A percentile compares a stretch with the other conserved stretches of the same genome.
Conservation (phyloP, 75 land plant species). For the Chamaecyparis obtusa region DNA sequence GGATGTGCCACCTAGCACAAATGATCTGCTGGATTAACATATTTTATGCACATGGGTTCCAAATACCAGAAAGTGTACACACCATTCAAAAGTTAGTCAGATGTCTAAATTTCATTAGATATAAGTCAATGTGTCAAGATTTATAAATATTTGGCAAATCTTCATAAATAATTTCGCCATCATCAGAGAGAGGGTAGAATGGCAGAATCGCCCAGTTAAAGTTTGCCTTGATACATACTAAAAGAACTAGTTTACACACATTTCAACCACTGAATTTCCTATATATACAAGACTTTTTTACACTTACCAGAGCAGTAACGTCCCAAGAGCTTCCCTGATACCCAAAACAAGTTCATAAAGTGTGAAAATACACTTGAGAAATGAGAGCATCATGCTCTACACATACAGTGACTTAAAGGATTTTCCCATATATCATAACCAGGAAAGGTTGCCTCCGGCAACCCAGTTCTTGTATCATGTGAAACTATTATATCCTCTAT, state of each 20-base stretch:
- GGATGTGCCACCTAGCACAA: background rate
- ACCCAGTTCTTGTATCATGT: constrained; percentile 86
- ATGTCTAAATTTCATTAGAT: background rate
- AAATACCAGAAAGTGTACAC: background rate
- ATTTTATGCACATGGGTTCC: background rate
- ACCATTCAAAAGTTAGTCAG: background rate
- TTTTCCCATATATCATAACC: constrained; percentile 93
- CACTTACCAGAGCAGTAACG: background rate
- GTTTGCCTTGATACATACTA: background rate
- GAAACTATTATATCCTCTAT: constrained; percentile 75
- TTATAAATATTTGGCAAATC: background rate
- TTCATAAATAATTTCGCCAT: background rate
- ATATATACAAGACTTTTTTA: background rate
- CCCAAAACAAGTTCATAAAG: background rate
- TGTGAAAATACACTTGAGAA: background rate
- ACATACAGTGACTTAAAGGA: constrained; percentile 92
- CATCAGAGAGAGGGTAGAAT: background rate
- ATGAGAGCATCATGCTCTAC: constrained; percentile 48
- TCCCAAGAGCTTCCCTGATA: background rate
- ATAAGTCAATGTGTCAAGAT: background rate
- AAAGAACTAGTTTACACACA: background rate
- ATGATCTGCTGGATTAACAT: background rate
- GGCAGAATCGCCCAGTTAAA: background rate
- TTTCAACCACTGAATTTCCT: background rate
- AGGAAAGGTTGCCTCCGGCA: constrained; percentile 91